These are phyloP conservation scores for Blastobotrys serpentis DNA, from an alignment of 1,139 yeast genomes.

Conservation along the genomic window DNA sequence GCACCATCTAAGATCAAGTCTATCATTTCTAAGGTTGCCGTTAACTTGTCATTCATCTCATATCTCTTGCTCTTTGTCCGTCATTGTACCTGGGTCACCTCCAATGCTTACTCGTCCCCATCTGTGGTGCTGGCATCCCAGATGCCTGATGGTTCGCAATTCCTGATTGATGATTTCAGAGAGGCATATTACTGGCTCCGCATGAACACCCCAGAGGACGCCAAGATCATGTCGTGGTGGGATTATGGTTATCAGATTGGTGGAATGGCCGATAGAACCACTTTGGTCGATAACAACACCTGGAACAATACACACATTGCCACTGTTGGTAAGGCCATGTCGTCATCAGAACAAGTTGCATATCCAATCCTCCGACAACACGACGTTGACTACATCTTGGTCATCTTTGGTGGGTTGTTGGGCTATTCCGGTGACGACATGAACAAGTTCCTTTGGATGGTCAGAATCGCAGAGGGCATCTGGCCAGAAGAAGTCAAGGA, in stretches of 20 bases:
- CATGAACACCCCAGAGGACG: conserved; percentile 95
- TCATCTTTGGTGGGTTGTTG: conserved; percentile 89
- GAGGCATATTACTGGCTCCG: conserved; percentile 99
- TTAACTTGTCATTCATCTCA: conserved; percentile 66
- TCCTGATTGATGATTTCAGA: conserved; percentile 92
- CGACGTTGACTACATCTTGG: conserved; percentile 92
- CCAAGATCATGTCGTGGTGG: conserved; percentile 99
- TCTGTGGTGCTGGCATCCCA: conserved; percentile 90
- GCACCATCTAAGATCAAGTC: conserved; percentile 32
- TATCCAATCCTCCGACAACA: conserved; percentile 85
- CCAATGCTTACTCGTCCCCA: conserved; percentile 94
- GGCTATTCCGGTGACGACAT: conserved; percentile 97
- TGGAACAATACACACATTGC: conserved; percentile 99
- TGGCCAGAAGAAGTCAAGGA: conserved; percentile 98
- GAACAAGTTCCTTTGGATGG: conserved; percentile 98
- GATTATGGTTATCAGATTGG: conserved; percentile 99
- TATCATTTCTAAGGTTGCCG: conserved; percentile 57
- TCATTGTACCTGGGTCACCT: conserved; percentile 98
- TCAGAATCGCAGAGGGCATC: conserved; percentile 95
- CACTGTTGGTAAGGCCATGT: conserved; percentile 99
- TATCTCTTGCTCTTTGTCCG: conserved; percentile 81
- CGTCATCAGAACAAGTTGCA: conserved; percentile 81
- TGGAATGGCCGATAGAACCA: conserved; percentile 99
- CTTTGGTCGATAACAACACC: conserved; percentile 96
- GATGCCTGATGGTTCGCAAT: conserved; percentile 80